Percentiles rank a stretch among this genome's conserved stretches.
Evolutionary conservation across 129 eudicot genomes (phyloP).

Genomic region (Sambucus nigra): DNA sequence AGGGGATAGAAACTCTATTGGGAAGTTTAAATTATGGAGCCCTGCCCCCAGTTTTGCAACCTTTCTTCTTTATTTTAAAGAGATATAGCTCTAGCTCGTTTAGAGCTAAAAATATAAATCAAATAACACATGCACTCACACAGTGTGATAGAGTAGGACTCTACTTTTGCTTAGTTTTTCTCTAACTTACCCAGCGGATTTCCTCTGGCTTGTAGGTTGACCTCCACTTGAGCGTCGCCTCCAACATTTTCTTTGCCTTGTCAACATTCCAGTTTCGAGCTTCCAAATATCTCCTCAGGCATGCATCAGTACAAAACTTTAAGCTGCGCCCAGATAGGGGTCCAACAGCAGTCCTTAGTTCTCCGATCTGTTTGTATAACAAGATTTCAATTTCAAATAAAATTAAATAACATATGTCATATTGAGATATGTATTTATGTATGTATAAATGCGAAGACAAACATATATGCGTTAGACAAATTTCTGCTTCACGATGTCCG

Average conservation of each 20-base stretch:
- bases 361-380: conserved; percentile 38
- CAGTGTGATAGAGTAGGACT: too few relatives aligned
- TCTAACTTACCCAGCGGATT: conserved; percentile 68
- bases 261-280: conserved; percentile 87
- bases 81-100: too few relatives aligned
- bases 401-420: not conserved
- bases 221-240: conserved; percentile 81
- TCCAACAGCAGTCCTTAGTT: conserved; percentile 63
- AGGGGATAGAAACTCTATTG: too few relatives aligned
- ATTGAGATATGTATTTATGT: not conserved
- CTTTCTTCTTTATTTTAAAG: too few relatives aligned
- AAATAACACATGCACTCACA: too few relatives aligned
- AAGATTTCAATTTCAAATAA: not conserved
- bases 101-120: too few relatives aligned
- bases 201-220: conserved; percentile 80
- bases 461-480: not conserved
- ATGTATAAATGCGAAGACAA: not conserved
- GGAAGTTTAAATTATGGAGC: too few relatives aligned
- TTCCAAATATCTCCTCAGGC: conserved; percentile 74
- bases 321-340: conserved; percentile 61
- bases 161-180: not conserved
- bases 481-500: not conserved
- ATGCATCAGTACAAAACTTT: conserved; percentile 63
- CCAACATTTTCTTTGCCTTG: conserved; percentile 81
- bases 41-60: too few relatives aligned